phyloP scores from a whole-genome alignment of 148 eudicot genomes.

The Rhododendron ferrugineum region DNA sequence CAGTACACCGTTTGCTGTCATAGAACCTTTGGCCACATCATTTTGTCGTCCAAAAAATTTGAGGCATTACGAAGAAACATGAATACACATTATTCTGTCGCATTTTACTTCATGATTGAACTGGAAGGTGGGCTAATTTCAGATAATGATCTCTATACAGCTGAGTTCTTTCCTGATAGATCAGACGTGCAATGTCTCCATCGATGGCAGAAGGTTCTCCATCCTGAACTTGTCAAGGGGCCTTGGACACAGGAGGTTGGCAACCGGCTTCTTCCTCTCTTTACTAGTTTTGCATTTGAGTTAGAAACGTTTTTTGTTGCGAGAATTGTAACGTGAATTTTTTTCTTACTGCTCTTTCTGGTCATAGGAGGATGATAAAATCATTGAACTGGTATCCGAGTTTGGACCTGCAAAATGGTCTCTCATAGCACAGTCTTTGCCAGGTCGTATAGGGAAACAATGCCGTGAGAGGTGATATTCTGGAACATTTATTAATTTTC shows the following conservation, averaged over 20 bases:
- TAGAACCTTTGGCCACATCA: background rate
- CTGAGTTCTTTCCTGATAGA: slow-evolving; percentile 90
- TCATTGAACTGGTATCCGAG: slow-evolving; percentile 59
- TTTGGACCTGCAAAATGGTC: slow-evolving; percentile 98
- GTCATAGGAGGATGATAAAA: slow-evolving; percentile 83
- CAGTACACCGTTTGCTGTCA: background rate
- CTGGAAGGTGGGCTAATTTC: slow-evolving; percentile 1
- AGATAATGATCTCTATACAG: slow-evolving; percentile 43
- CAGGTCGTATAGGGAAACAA: slow-evolving; percentile 97
- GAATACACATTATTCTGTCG: background rate
- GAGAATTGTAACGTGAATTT: background rate
- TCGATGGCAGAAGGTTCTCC: slow-evolving; percentile 97
- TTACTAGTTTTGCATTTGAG: slow-evolving; percentile 2
- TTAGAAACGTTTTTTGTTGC: background rate
- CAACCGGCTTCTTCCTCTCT: slow-evolving; percentile 1
- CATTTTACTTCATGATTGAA: slow-evolving; percentile 4
- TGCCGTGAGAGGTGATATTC: slow-evolving; percentile 82
- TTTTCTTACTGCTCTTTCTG: slow-evolving; percentile 6
- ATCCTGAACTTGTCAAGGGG: slow-evolving; percentile 95
- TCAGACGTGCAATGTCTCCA: slow-evolving; percentile 96
- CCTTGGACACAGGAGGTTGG: slow-evolving; percentile 92
- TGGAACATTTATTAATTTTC: background rate
- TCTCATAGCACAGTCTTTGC: slow-evolving; percentile 79
- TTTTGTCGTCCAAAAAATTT: background rate
- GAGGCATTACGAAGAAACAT: background rate